Conservation (phyloP, 2,329 filamentous ascomycete species). For the Rutstroemia sp. region DNA sequence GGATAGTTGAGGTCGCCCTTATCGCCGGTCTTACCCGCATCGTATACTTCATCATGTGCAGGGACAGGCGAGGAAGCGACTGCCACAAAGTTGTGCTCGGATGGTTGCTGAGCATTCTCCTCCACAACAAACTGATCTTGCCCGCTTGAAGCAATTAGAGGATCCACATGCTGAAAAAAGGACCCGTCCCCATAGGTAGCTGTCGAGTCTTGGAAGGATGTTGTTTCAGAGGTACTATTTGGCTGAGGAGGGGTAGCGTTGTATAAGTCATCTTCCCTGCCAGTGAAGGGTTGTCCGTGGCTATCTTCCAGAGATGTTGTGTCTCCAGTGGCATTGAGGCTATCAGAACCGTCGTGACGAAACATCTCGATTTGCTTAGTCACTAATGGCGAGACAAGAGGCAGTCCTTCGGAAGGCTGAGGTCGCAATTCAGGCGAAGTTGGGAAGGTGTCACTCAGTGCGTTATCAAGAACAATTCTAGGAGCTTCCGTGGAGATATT, state of each 20-base stretch:
- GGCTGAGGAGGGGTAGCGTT: constrained; percentile 12
- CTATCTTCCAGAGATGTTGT: not conserved
- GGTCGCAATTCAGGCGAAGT: constrained; percentile 20
- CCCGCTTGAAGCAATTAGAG: not conserved
- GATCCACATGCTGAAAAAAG: not conserved
- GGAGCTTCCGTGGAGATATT: too few species aligned
- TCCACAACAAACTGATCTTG: not conserved
- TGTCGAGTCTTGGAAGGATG: not conserved
- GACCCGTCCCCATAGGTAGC: not conserved
- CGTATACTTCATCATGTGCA: not conserved
- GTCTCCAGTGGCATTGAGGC: not conserved
- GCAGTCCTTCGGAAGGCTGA: constrained; percentile 22
- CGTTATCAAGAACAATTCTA: too few species aligned
- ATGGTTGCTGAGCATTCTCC: not conserved
- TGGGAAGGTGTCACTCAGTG: constrained; percentile 6
- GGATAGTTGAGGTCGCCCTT: constrained; percentile 3
- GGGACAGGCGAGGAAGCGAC: not conserved
- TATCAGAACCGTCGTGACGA: not conserved
- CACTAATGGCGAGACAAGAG: constrained; percentile 24
- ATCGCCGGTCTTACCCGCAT: not conserved
- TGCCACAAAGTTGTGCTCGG: not conserved
- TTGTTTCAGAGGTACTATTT: not conserved
- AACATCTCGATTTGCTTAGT: constrained; percentile 9
- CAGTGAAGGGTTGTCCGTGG: not conserved
- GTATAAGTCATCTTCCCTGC: constrained; percentile 14